Conservation (phyloP, 139 green algal genomes). For the Chlamydomonas eustigma region DNA sequence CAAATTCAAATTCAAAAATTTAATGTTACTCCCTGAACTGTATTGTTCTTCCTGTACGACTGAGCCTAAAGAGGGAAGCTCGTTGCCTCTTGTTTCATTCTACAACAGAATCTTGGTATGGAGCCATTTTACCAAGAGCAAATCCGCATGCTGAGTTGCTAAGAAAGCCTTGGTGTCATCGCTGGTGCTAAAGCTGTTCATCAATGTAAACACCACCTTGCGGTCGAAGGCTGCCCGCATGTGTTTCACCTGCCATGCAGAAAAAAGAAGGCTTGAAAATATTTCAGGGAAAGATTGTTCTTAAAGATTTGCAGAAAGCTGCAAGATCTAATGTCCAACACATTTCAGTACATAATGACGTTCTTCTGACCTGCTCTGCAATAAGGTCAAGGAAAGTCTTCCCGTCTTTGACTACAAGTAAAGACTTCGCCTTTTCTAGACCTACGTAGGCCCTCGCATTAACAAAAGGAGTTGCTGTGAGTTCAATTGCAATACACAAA, state of each 20-base stretch:
- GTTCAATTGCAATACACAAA: too few relatives aligned
- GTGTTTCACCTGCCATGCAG: conserved; percentile 62
- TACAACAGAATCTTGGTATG: conserved; percentile 83
- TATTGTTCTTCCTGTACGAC: too few relatives aligned
- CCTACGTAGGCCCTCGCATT: conserved; percentile 38
- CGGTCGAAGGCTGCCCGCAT: conserved; percentile 60
- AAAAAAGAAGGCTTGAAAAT: neutral
- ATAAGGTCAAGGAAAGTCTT: conserved; percentile 96
- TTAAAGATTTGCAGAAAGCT: too few relatives aligned
- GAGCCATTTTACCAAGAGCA: conserved; percentile 44
- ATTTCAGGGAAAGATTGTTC: too few relatives aligned
- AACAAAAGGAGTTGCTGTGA: too few relatives aligned
- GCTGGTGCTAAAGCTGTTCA: conserved; percentile 88
- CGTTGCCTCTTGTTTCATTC: too few relatives aligned
- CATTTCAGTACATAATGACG: neutral
- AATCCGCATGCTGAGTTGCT: conserved; percentile 54
- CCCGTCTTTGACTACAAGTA: conserved; percentile 78
- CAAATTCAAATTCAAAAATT: too few relatives aligned
- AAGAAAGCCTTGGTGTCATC: conserved; percentile 77
- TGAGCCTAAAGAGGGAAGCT: too few relatives aligned
- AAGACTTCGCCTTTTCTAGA: conserved; percentile 87
- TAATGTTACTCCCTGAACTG: too few relatives aligned
- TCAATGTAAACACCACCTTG: conserved; percentile 80
- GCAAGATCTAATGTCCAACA: neutral
- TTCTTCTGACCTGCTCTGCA: conserved; percentile 60